Base-by-base conservation (phyloP, 1,139 yeast genomes). In the Candida freyschussii region DNA sequence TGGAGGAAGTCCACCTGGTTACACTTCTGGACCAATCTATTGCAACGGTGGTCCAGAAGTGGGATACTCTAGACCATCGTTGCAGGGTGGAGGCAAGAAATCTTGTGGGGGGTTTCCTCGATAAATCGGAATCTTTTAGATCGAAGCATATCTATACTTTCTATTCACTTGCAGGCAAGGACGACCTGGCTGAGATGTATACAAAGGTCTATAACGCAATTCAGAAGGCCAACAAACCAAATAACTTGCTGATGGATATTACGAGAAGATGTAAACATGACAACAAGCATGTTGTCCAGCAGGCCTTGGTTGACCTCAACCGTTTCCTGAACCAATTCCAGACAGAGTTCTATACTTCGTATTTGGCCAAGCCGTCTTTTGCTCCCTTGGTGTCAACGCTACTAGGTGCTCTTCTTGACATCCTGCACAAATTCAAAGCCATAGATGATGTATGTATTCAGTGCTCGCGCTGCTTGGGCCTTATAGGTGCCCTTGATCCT, bases 401-500 rank as follows among this genome's bases (percentile, higher is more conserved):
- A n/a, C 56, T 79, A 7, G 63, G 76, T 10, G 65, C 78, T 0
- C 55, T 86, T 7, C 59, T 85, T 26, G 75, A 75, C 39, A 70
- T 80, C 0, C 67, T 84, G 1, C 69, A 75, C 27, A 73, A 71
- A 40, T 83, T 76, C 54, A 68, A 72, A 39, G 64, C 60, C 16
- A 67, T 70, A 35, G 62, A 67, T 4, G 65, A 63, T 6, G 68
- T 86, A 7, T 65, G 86, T 5, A 53, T 55, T 18, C 65, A 72
- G 28, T 75, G 93, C 50, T 76, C 94, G 0, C 69, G 70, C 41
- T 82, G 86, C 23, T 61, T 91, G 12, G 81, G 95, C 2, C 58
- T 77, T 24, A 65, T 91, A 34, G 98, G 98, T 1, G 78, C 89
- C 0, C 53, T 86, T 12, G 96, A 89, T 51, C 65, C 82, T 4